Percentiles rank a stretch among this genome's conserved stretches.
Evolutionary conservation across 192 early-diverging fungal species (phyloP).

Genomic region (Powellomyces hirtus): DNA sequence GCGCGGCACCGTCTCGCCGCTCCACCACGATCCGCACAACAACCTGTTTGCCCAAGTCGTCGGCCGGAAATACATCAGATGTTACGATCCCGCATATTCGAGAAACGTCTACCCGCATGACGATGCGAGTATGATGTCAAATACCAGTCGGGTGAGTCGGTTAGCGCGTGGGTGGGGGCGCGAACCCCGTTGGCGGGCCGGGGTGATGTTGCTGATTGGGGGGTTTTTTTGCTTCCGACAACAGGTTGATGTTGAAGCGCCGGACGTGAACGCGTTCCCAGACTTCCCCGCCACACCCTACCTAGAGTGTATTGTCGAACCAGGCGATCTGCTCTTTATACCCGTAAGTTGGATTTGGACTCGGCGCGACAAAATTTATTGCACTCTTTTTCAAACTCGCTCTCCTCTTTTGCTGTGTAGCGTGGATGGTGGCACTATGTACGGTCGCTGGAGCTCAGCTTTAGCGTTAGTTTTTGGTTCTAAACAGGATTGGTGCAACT

Average conservation of each 20-base stretch:
- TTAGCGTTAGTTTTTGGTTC: constrained; percentile 92
- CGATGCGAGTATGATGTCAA: constrained; percentile 52
- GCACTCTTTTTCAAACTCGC: not conserved
- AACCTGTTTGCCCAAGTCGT: constrained; percentile 85
- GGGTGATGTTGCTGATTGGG: too few relatives aligned
- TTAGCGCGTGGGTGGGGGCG: not conserved
- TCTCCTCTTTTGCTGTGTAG: not conserved
- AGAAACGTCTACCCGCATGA: constrained; percentile 61
- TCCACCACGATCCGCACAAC: constrained; percentile 79
- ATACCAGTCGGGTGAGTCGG: constrained; percentile 31
- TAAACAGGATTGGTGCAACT: too few relatives aligned
- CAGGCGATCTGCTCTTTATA: constrained; percentile 84
- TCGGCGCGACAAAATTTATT: not conserved
- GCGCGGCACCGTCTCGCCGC: constrained; percentile 72
- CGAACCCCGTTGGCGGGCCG: too few relatives aligned
- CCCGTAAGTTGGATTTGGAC: constrained; percentile 56
- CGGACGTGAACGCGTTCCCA: constrained; percentile 58
- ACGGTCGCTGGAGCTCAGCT: constrained; percentile 67
- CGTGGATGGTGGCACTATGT: constrained; percentile 89
- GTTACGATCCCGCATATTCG: constrained; percentile 67
- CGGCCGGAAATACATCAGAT: constrained; percentile 73
- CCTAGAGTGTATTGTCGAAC: constrained; percentile 66
- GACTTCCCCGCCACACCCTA: constrained; percentile 55
- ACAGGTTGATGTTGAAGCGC: constrained; percentile 66
- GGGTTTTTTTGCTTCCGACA: too few relatives aligned